Percentiles rank a stretch among this genome's conserved stretches.
Evolutionary conservation across 345 rosid species (phyloP).

Genomic region (Orychophragmus violaceus): DNA sequence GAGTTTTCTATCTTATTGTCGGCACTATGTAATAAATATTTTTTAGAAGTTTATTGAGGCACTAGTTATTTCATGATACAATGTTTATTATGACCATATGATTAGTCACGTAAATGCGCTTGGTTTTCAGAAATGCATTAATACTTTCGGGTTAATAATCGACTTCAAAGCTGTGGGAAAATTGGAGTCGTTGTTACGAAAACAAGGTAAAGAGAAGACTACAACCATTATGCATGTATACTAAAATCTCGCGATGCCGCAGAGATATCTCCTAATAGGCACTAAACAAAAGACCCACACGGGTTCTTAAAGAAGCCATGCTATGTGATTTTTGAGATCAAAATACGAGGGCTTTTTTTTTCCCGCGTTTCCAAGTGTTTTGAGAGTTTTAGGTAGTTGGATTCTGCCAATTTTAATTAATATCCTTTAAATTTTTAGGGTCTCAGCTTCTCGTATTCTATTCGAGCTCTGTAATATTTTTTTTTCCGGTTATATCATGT

Average conservation of each 20-base stretch:
- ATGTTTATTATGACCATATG: not conserved
- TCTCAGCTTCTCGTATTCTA: too few relatives aligned
- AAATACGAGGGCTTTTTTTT: not conserved
- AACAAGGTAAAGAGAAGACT: not conserved
- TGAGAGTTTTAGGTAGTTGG: too few relatives aligned
- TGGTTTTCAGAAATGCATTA: not conserved
- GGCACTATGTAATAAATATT: not conserved
- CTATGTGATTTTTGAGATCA: not conserved
- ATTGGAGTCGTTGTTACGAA: not conserved
- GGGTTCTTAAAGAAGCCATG: not conserved
- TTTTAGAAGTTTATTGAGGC: not conserved
- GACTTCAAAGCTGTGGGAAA: not conserved
- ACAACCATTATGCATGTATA: not conserved
- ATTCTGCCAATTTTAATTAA: too few relatives aligned
- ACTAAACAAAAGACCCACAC: not conserved
- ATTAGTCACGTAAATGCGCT: not conserved
- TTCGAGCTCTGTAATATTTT: too few relatives aligned
- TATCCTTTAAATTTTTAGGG: too few relatives aligned
- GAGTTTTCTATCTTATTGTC: not conserved
- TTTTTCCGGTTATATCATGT: too few relatives aligned
- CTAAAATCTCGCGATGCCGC: not conserved
- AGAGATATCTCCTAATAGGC: not conserved
- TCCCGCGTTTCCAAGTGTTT: too few relatives aligned
- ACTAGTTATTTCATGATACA: not conserved
- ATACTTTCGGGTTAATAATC: not conserved